Evolutionary conservation across 352 stramenopile species (phyloP).

Genomic region (Phytopythium delawarense): DNA sequence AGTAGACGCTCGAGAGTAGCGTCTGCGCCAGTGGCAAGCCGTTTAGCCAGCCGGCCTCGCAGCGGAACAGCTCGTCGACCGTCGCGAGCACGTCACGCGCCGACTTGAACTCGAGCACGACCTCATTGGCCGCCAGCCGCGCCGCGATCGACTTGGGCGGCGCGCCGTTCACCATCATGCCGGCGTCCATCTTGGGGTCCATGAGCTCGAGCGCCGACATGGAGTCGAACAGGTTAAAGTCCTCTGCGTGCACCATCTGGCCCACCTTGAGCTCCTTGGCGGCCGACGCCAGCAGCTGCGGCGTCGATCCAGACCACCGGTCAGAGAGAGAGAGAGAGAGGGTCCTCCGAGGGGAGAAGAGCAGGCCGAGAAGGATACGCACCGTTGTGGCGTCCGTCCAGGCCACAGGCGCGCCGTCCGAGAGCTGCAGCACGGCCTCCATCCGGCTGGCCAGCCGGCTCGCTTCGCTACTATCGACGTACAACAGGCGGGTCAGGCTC

Average conservation of each 20-base stretch:
- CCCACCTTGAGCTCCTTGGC: constrained; percentile 79
- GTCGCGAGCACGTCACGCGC: constrained; percentile 69
- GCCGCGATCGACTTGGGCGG: constrained; percentile 51
- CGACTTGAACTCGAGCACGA: constrained; percentile 63
- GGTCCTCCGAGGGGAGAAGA: too few species aligned
- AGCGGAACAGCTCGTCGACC: constrained; percentile 70
- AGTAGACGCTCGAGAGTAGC: constrained; percentile 87
- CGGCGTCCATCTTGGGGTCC: constrained; percentile 94
- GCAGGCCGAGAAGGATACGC: background rate
- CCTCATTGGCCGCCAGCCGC: constrained; percentile 32
- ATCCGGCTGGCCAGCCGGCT: background rate
- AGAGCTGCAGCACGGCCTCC: constrained; percentile 1
- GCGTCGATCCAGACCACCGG: background rate
- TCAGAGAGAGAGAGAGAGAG: too few species aligned
- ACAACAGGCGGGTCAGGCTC: background rate
- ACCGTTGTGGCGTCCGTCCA: constrained; percentile 8
- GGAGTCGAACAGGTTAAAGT: constrained; percentile 92
- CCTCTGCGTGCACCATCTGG: constrained; percentile 67
- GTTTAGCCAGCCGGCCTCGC: constrained; percentile 76
- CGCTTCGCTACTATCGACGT: background rate
- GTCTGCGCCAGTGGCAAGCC: constrained; percentile 86
- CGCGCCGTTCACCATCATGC: constrained; percentile 62
- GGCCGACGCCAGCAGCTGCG: constrained; percentile 50
- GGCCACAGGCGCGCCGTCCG: background rate
- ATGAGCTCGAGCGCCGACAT: constrained; percentile 95